Base-by-base conservation (phyloP, 2,329 filamentous ascomycete genomes). In the Alternaria sp. region DNA sequence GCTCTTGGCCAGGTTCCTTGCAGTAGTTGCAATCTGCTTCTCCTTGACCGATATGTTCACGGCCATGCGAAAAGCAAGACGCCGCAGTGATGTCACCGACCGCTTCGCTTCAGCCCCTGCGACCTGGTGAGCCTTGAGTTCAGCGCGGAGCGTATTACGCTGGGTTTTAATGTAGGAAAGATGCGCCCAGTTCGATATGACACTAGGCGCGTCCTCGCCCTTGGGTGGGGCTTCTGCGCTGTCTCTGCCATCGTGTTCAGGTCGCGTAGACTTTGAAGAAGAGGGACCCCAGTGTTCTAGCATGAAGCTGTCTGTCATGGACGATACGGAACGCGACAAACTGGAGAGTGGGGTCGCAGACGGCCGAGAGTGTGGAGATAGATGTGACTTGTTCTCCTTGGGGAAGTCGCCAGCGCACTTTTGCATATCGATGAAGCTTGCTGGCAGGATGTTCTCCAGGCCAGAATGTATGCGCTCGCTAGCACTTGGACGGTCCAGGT, bases 11-110 rank as follows among this genome's bases (percentile, higher is more conserved):
- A 80, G 59, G 32, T 70, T 78, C 30, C 73, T 67, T 17, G 78
- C 75, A 11, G 73, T 74, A 13, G 68, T 74, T 21, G 74, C 77
- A 57, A 80, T 79, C 52, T 79, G 74, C 56, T 76, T 76, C 59
- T 80, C 78, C 67, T 80, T 80, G 40, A 80, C 76, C 13, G 76
- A 78, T 28, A 79, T 80, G 45, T 77, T 79, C 32, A 80, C 75
- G 13, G 76, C 78, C 69, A 80, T 77, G 50, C 78, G 77, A 59
- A 80, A 74, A 11, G 78, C 78, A 40, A 80, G 69, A 32, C 77
- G 73, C 40, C 78, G 73, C 26, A 80, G 64, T 25, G 76, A 74
- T 49, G 76, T 63, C 15, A 80, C 74, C 0, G 76, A 79, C 13
- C 76, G 73, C 61, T 76, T 77, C 7, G 77, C 74, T 62, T 79